Evolutionary conservation across 2,329 filamentous ascomycete species (phyloP).

Genomic region (Claviceps pazoutovae): DNA sequence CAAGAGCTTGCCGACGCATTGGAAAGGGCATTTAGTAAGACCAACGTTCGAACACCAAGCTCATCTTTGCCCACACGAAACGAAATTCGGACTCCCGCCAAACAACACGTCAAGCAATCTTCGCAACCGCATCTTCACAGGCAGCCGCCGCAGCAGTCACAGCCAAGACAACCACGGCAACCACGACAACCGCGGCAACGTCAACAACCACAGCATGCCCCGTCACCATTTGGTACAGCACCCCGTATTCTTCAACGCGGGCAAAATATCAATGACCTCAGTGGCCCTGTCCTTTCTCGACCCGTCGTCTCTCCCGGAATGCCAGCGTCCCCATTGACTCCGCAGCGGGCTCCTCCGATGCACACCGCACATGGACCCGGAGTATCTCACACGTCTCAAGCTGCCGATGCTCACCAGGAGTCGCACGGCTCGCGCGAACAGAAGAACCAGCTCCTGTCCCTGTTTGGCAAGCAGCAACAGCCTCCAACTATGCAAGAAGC

Average conservation of each 20-base stretch:
- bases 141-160: slow-evolving; percentile 1
- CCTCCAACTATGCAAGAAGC: neutral
- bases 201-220: neutral
- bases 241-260: slow-evolving; percentile 23
- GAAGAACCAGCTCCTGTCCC: slow-evolving; percentile 36
- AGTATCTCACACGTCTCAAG: neutral
- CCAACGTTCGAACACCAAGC: slow-evolving; percentile 6
- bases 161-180: neutral
- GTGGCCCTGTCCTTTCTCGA: neutral
- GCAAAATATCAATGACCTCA: slow-evolving; percentile 14
- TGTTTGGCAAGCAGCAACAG: slow-evolving; percentile 39
- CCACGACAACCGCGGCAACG: neutral
- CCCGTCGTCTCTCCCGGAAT: slow-evolving; percentile 11
- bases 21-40: slow-evolving; percentile 11
- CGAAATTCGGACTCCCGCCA: neutral
- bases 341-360: slow-evolving; percentile 6
- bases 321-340: slow-evolving; percentile 11
- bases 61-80: slow-evolving; percentile 7
- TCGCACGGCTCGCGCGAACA: slow-evolving; percentile 18
- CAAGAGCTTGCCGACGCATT: slow-evolving; percentile 6
- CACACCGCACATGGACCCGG: neutral
- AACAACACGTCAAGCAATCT: slow-evolving; percentile 7
- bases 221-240: slow-evolving; percentile 10
- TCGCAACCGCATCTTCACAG: slow-evolving; percentile 3
- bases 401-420: slow-evolving; percentile 6